Evolutionary conservation across 345 rosid species (phyloP), one percentile per base, ranked within the genome.

Genomic region (Salix caprea): DNA sequence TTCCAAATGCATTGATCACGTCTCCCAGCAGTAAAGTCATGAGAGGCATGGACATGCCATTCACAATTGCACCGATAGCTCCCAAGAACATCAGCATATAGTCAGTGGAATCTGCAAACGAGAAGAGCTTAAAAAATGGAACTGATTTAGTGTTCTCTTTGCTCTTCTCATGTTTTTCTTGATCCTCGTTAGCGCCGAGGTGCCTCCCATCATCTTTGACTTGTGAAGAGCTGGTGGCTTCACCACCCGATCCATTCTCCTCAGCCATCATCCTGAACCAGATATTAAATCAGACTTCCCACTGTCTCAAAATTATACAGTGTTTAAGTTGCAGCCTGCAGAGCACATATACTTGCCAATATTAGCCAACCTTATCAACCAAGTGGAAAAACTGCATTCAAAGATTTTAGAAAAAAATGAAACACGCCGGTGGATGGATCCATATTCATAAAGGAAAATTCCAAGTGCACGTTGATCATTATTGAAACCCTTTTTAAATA

Each of bases 111-210:
- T 87, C 83, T 3, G 88, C 85, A 42, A 83, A 87, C 12, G 83
- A 78, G 77, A 83, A 87, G 19, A 87, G 80, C 83, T 78, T 87
- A 67, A 68, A 67, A 74, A 73, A 78, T 5, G 89, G 84, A 11
- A 86, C 76, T 11, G 77, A 61, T 36, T 77, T 71, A 52, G 39
- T 40, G 7, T 71, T 77, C 48, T 64, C 80, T 42, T 73, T 62
- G 58, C 56, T 73, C 12, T 73, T 73, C 23, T 40, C 70, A 16
- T 36, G 24, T 37, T 73, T 11, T 44, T 60, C 65, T 32, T 14
- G 30, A 8, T 10, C 37, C 18, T 40, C 76, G 13, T 37, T 72
- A 18, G 11, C 7, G 54, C 73, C 21, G 2, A 24, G 54, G 50
- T 37, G 24, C 39, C 23, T 50, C 67, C 37, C 54, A 21, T 64